Base-by-base conservation (phyloP, 352 stramenopile genomes). In the Elongisporangium undulatum region DNA sequence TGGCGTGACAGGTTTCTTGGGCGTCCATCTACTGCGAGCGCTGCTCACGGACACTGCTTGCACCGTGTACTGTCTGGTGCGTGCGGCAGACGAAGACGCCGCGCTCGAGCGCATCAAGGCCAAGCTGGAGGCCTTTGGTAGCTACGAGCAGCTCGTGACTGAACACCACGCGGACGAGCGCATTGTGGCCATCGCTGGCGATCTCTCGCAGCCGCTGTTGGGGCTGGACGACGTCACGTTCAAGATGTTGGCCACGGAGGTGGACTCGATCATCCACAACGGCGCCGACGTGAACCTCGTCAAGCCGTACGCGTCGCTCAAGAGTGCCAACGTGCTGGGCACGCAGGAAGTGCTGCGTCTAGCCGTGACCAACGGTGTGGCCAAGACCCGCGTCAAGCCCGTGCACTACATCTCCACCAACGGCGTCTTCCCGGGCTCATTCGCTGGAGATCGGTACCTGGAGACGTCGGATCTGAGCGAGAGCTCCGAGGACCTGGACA, bases 341-440 rank as follows among this genome's bases (percentile, higher is more conserved):
- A 97, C 92, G 23, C 84, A 96, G 51, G 88, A 97, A 59, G 75
- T 96, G 29, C 69, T 97, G 59, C 83, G 88, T 62, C 79, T 98
- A 34, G 88, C 82, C 4, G 85, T 86, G 61, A 91, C 83, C 21
- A 92, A 91, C 62, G 82, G 82, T 5, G 59, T 91, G 22, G 71
- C 72, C 20, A 91, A 87, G 71, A 90, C 75, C 22, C 83, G 77
- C 58, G 86, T 93, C 56, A 96, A 92, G 59, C 74, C 79, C 9
- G 74, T 97, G 21, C 83, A 93, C 61, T 97, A 97, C 71, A 89
- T 97, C 34, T 95, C 82, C 55, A 97, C 90, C 8, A 97, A 98
- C 66, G 90, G 89, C 7, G 89, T 97, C 26, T 97, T 97, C 70
- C 88, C 90, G 0, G 79, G 68, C 0, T 71, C 69, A 3, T 67